Percentiles rank a stretch among this genome's conserved stretches.
Conservation (phyloP, 1,284 basidiomycete species). For the Ustilago curta region DNA sequence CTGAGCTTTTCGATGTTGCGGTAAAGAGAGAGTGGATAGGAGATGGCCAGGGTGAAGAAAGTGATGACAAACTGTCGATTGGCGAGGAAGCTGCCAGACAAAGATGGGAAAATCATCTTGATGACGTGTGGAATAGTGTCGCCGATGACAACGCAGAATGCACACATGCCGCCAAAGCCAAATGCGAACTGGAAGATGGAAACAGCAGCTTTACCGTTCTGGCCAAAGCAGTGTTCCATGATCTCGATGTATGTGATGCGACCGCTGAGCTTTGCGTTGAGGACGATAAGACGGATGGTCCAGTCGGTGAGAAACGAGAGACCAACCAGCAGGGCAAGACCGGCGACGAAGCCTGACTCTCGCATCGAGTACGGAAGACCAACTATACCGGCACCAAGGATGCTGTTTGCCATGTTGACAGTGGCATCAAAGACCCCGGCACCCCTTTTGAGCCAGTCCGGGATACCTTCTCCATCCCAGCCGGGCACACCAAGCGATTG, state of each 20-base stretch:
- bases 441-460: conserved; percentile 72
- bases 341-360: conserved; percentile 91
- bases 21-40: conserved; percentile 94
- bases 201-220: conserved; percentile 77
- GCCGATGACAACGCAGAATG: conserved; percentile 72
- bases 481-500: conserved; percentile 64
- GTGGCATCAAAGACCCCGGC: conserved; percentile 85
- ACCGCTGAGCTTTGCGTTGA: conserved; percentile 95
- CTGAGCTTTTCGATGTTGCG: conserved; percentile 97
- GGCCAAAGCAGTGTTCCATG: conserved; percentile 94
- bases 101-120: conserved; percentile 83
- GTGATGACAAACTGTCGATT: conserved; percentile 84
- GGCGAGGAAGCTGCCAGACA: conserved; percentile 81
- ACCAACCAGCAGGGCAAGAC: conserved; percentile 81
- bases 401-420: conserved; percentile 96
- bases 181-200: conserved; percentile 98
- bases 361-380: conserved; percentile 87
- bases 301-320: conserved; percentile 92
- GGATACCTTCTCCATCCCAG: conserved; percentile 71
- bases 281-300: conserved; percentile 91
- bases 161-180: conserved; percentile 86
- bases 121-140: conserved; percentile 96
- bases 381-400: conserved; percentile 84
- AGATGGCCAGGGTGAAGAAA: conserved; percentile 73
- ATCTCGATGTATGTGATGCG: conserved; percentile 93